Conservation (phyloP, 2,329 filamentous ascomycete species). For the Lecanicillium sp. region DNA sequence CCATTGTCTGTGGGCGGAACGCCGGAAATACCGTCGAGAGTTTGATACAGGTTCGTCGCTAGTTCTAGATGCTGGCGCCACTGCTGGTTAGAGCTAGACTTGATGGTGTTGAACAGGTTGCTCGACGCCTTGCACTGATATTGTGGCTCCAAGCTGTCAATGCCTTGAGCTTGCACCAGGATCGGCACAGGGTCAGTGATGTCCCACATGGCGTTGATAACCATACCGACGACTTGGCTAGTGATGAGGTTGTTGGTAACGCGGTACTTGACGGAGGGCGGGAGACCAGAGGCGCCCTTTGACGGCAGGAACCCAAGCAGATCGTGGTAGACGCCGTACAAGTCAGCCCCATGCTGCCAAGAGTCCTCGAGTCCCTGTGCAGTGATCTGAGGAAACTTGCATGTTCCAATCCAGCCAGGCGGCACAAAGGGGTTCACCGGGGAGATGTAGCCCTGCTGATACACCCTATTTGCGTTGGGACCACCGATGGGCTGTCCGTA, state of each 20-base stretch:
- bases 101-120: conserved; percentile 37
- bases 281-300: conserved; percentile 34
- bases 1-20: conserved; percentile 48
- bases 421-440: conserved; percentile 61
- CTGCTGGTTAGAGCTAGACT: conserved; percentile 34
- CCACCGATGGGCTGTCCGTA: conserved; percentile 54
- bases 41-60: conserved; percentile 47
- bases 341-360: conserved; percentile 68
- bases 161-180: conserved; percentile 44
- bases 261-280: conserved; percentile 51
- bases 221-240: conserved; percentile 70
- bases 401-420: conserved; percentile 64
- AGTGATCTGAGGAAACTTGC: conserved; percentile 78
- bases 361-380: conserved; percentile 65
- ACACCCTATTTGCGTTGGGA: conserved; percentile 47
- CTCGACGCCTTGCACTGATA: conserved; percentile 57
- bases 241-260: conserved; percentile 82
- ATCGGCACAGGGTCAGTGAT: conserved; percentile 38
- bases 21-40: conserved; percentile 63
- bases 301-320: conserved; percentile 61
- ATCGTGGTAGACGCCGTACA: conserved; percentile 69
- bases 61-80: conserved; percentile 62
- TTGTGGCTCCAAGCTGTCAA: conserved; percentile 69
- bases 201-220: conserved; percentile 64
- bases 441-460: conserved; percentile 60